Percentiles rank a stretch among this genome's conserved stretches.
Conservation (phyloP, 768 basidiomycete genomes). For the Bullera alba region DNA sequence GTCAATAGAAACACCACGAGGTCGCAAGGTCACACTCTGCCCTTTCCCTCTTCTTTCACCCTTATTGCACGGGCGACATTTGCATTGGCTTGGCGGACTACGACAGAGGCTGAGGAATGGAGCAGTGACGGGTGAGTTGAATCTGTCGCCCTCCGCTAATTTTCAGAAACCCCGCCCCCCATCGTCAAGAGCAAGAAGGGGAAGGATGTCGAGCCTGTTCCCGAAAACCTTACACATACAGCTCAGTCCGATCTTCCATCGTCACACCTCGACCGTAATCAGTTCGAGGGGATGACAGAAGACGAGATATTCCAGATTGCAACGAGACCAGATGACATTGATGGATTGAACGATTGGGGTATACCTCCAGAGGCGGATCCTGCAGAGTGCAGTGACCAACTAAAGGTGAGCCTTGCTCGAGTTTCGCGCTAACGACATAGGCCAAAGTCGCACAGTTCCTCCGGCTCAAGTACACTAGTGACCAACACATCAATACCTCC, state of each 20-base stretch:
- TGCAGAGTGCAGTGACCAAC: slow-evolving; percentile 3
- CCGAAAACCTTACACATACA: slow-evolving; percentile 30
- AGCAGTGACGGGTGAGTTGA: slow-evolving; percentile 5
- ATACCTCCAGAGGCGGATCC: slow-evolving; percentile 36
- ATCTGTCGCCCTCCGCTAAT: no score
- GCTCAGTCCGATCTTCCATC: slow-evolving; percentile 16
- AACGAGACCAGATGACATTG: slow-evolving; percentile 21
- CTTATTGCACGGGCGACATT: no score
- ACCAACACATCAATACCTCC: slow-evolving; percentile 91
- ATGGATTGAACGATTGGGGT: slow-evolving; percentile 34
- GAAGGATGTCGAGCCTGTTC: not conserved
- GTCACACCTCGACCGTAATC: slow-evolving; percentile 6
- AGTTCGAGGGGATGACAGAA: slow-evolving; percentile 22
- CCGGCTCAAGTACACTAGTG: slow-evolving; percentile 61
- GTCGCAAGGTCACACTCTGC: slow-evolving; percentile 30
- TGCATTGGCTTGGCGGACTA: not conserved
- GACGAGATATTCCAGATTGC: slow-evolving; percentile 29
- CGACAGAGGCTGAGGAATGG: slow-evolving; percentile 8
- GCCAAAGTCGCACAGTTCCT: slow-evolving; percentile 75
- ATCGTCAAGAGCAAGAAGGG: no score
- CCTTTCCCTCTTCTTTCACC: slow-evolving; percentile 2
- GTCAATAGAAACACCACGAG: slow-evolving; percentile 5
- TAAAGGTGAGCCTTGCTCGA: slow-evolving; percentile 22
- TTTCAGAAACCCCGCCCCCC: no score
- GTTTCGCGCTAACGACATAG: slow-evolving; percentile 47